A percentile compares a stretch with the other conserved stretches of the same genome.
phyloP scores from a whole-genome alignment of 108 stramenopile genomes.

The Skeletonema grethae region DNA sequence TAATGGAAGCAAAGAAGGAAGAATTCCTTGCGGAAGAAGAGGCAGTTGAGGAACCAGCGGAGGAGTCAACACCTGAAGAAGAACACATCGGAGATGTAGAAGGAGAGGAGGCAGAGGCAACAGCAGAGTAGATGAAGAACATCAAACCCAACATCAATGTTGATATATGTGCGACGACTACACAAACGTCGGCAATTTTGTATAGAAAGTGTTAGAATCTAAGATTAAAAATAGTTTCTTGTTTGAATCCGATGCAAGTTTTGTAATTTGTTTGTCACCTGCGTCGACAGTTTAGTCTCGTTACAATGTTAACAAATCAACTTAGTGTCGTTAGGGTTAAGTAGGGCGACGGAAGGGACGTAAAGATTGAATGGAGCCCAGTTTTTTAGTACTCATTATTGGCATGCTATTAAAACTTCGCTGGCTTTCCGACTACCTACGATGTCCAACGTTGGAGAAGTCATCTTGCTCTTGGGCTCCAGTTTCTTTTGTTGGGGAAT shows the following conservation, averaged over 20 bases:
- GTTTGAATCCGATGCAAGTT: background rate
- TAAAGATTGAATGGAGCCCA: too few relatives aligned
- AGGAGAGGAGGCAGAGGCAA: background rate
- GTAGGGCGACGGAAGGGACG: too few relatives aligned
- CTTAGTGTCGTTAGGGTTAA: too few relatives aligned
- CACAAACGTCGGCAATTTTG: background rate
- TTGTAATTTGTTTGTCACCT: too few relatives aligned
- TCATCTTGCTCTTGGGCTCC: too few relatives aligned
- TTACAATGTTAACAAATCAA: too few relatives aligned
- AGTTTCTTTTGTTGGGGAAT: background rate
- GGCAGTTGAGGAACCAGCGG: background rate
- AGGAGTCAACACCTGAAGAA: background rate
- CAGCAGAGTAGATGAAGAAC: background rate
- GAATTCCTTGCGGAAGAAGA: constrained; percentile 12
- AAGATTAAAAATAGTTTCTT: background rate
- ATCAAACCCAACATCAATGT: background rate
- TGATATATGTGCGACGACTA: background rate
- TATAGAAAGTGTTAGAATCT: background rate
- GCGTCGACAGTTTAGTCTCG: too few relatives aligned
- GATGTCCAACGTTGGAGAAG: too few relatives aligned
- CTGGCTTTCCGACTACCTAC: too few relatives aligned
- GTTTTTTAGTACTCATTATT: too few relatives aligned
- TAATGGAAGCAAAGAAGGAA: constrained; percentile 34
- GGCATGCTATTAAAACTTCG: too few relatives aligned
- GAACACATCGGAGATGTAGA: background rate